Evolutionary conservation across 108 stramenopile species (phyloP).

Genomic region (Nitzschia palea): DNA sequence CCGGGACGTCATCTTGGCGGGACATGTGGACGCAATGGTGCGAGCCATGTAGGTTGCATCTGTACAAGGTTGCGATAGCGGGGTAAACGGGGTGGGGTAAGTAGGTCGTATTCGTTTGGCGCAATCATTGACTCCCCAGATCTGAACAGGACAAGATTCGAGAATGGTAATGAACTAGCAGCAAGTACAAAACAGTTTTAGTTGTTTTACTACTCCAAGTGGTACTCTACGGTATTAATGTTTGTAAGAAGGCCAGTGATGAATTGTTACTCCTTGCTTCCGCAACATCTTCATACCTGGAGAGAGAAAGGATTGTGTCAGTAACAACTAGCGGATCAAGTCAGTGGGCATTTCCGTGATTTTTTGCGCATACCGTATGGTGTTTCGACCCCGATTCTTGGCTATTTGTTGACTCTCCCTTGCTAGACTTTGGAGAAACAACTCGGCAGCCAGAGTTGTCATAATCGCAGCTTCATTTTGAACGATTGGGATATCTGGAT

Average conservation of each 20-base stretch:
- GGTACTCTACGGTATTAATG: slow-evolving; percentile 70
- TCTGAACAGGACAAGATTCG: too few relatives aligned
- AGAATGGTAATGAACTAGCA: too few relatives aligned
- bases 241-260: slow-evolving; percentile 64
- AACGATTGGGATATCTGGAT: slow-evolving; percentile 78
- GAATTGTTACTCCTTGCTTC: slow-evolving; percentile 75
- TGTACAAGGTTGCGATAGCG: too few relatives aligned
- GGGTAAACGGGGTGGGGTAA: too few relatives aligned
- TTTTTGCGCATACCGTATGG: slow-evolving; percentile 53
- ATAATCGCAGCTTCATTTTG: slow-evolving; percentile 88
- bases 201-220: too few relatives aligned
- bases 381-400: slow-evolving; percentile 67
- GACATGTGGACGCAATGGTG: slow-evolving; percentile 32
- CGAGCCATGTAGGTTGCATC: too few relatives aligned
- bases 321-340: not conserved
- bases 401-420: slow-evolving; percentile 64
- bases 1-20: slow-evolving; percentile 36
- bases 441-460: slow-evolving; percentile 69
- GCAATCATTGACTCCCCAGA: too few relatives aligned
- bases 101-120: too few relatives aligned
- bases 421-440: slow-evolving; percentile 75
- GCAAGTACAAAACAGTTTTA: too few relatives aligned
- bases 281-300: slow-evolving; percentile 82
- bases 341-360: not conserved
- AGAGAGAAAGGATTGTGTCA: not conserved